Percentiles rank a stretch among this genome's conserved stretches.
phyloP scores from a whole-genome alignment of 2,329 filamentous ascomycete species.

The Polychaeton citri region DNA sequence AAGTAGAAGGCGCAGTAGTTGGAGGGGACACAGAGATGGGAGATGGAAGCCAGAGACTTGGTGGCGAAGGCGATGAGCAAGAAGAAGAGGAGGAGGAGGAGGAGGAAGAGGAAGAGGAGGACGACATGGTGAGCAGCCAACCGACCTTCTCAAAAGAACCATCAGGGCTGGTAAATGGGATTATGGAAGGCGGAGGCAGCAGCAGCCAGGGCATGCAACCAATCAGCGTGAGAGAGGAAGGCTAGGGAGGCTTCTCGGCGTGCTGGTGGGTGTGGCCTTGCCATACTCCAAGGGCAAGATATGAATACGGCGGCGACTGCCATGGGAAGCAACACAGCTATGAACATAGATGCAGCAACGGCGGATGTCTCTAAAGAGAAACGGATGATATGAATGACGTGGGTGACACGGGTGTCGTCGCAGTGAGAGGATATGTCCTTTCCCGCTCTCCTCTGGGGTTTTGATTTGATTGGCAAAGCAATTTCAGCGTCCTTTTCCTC shows the following conservation, averaged over 20 bases:
- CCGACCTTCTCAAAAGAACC: background rate
- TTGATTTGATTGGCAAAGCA: too few species aligned
- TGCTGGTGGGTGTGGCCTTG: background rate
- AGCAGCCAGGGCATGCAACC: background rate
- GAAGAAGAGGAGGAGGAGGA: background rate
- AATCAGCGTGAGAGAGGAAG: background rate
- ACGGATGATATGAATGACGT: too few species aligned
- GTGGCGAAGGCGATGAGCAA: background rate
- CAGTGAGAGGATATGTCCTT: too few species aligned
- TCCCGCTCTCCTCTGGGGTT: too few species aligned
- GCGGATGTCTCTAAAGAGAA: too few species aligned
- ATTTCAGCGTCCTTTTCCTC: too few species aligned
- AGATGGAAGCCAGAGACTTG: background rate
- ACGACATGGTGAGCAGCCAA: background rate
- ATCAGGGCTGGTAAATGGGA: background rate
- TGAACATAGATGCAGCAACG: too few species aligned
- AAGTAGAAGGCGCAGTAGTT: slow-evolving; percentile 2
- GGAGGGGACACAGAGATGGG: background rate
- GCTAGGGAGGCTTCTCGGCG: background rate
- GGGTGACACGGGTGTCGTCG: too few species aligned
- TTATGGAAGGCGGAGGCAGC: background rate
- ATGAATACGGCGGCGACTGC: too few species aligned
- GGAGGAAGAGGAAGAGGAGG: background rate
- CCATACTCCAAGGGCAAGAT: too few species aligned
- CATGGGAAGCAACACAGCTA: too few species aligned